Evolutionary conservation across 2,329 filamentous ascomycete genomes (phyloP), one percentile per base, ranked within the genome.

Genomic region (Diaporthe velutina): DNA sequence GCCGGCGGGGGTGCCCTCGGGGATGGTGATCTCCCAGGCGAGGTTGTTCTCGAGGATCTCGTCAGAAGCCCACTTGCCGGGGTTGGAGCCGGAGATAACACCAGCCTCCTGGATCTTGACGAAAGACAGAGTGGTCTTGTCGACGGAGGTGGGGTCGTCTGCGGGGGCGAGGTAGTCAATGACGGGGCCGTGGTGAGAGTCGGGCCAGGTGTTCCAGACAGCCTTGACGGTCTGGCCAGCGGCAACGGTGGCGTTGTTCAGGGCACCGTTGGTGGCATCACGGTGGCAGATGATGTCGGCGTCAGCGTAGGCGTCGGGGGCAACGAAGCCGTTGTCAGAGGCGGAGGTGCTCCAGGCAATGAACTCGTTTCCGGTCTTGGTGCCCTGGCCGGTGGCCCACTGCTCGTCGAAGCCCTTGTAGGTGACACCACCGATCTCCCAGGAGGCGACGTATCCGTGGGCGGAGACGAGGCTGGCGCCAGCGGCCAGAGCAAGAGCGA

Each of bases 81-180:
- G 74, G 85, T 82, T 80, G 68, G 80, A 84, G 60, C 83, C 84
- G 76, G 84, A 80, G 75, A 88, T 83, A 77, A 90, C 86, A 74
- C 91, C 92, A 45, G 81, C 84, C 73, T 86, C 86, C 52, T 88
- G 86, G 74, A 93, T 92, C 87, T 93, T 93, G 87, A 92, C 90
- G 82, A 89, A 93, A 77, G 88, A 82, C 40, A 93, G 86, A 7
- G 83, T 79, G 2, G 81, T 83, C 82, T 90, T 89, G 81, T 89
- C 87, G 73, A 88, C 89, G 0, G 81, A 81, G 50, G 87, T 84
- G 81, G 91, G 87, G 30, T 88, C 90, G 45, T 85, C 84, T 83
- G 90, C 91, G 78, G 86, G 86, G 73, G 92, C 92, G 22, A 93
- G 83, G 84, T 93, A 93, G 81, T 88, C 88, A 76, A 93, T 86